Percentiles rank a stretch among this genome's conserved stretches.
Evolutionary conservation across 2,329 filamentous ascomycete genomes (phyloP).

Genomic region (Aureobasidium sp.): DNA sequence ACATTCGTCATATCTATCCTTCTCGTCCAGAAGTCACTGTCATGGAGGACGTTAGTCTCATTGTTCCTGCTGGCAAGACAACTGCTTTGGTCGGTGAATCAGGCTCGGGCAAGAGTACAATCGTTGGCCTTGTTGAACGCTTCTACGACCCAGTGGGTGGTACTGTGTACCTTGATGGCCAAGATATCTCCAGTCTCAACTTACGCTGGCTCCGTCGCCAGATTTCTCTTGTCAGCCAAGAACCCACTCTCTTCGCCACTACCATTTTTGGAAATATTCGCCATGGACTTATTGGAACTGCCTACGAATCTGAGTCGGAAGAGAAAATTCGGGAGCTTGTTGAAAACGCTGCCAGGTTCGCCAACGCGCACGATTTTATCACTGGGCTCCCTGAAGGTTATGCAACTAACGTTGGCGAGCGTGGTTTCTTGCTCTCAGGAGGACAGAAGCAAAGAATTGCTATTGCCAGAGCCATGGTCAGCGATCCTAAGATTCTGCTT

Average conservation of each 20-base stretch:
- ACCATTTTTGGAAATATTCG: conserved; percentile 85
- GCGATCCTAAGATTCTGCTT: conserved; percentile 83
- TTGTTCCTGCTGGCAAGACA: conserved; percentile 80
- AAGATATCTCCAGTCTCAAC: conserved; percentile 74
- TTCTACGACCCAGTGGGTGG: conserved; percentile 90
- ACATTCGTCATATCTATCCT: conserved; percentile 90
- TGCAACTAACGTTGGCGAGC: conserved; percentile 89
- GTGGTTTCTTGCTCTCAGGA: conserved; percentile 85
- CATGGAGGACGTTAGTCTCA: conserved; percentile 73
- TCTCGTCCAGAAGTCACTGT: conserved; percentile 85
- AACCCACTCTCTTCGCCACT: conserved; percentile 82
- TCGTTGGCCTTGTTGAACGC: conserved; percentile 85
- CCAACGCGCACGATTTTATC: conserved; percentile 93
- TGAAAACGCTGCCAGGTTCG: conserved; percentile 74
- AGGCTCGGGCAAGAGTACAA: conserved; percentile 89
- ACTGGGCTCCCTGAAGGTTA: conserved; percentile 76
- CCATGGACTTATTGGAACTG: conserved; percentile 83
- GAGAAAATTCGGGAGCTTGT: conserved; percentile 66
- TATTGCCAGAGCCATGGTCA: conserved; percentile 84
- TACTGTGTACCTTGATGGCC: conserved; percentile 70
- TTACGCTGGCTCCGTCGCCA: conserved; percentile 87
- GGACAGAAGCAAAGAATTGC: conserved; percentile 97
- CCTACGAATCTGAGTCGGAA: conserved; percentile 59
- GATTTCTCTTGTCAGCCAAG: conserved; percentile 86
- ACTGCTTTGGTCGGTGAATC: conserved; percentile 92